Evolutionary conservation across 2,329 filamentous ascomycete genomes (phyloP).

Genomic region (Leptographium galeiforme): DNA sequence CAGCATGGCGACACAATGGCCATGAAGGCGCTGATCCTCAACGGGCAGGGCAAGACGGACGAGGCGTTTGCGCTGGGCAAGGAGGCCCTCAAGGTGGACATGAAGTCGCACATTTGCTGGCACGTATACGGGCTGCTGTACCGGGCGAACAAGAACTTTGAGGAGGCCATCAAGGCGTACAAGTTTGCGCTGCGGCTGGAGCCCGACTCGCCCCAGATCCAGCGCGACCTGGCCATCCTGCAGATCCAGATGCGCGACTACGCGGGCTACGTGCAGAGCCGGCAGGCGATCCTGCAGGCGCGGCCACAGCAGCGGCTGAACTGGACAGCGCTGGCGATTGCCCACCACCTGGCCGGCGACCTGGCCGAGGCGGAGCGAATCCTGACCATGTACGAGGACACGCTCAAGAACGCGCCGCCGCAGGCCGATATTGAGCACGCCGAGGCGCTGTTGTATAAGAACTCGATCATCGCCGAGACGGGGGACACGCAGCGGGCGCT

Average conservation of each 20-base stretch:
- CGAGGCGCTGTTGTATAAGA: constrained; percentile 91
- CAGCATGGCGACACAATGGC: constrained; percentile 97
- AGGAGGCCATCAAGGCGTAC: constrained; percentile 98
- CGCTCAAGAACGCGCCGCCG: constrained; percentile 66
- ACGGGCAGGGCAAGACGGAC: constrained; percentile 78
- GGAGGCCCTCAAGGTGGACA: constrained; percentile 82
- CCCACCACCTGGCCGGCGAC: constrained; percentile 81
- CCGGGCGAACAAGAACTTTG: constrained; percentile 89
- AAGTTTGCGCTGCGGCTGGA: constrained; percentile 88
- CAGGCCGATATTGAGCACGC: constrained; percentile 81
- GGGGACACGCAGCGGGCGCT: constrained; percentile 73
- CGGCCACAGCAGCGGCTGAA: constrained; percentile 74
- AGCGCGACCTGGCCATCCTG: constrained; percentile 81
- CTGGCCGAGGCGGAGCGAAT: constrained; percentile 79
- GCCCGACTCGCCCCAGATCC: constrained; percentile 88
- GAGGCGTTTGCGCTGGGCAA: constrained; percentile 93
- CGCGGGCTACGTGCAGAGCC: constrained; percentile 80
- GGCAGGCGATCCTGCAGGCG: constrained; percentile 74
- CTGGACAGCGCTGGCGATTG: constrained; percentile 95
- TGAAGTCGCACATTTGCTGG: constrained; percentile 99
- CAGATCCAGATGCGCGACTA: constrained; percentile 97
- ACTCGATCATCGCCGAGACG: constrained; percentile 79
- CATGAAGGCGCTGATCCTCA: constrained; percentile 97
- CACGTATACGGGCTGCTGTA: constrained; percentile 96
- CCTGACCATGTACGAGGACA: constrained; percentile 84